These are phyloP conservation scores for Solanum aculeatissimum DNA, from an alignment of 305 asterid species.

Conservation along the genomic window DNA sequence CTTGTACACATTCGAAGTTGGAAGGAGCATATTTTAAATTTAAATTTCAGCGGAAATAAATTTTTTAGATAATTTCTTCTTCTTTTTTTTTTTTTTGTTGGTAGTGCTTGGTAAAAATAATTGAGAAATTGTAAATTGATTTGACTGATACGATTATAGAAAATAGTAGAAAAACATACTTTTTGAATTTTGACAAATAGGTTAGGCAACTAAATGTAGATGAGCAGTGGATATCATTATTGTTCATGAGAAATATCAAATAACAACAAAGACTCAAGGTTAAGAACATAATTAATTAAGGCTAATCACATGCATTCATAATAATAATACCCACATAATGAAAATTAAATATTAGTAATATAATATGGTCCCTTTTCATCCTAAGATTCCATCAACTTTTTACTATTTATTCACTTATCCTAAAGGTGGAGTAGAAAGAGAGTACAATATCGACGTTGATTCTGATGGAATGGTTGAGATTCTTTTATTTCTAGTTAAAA, in stretches of 20 bases:
- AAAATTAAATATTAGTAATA: neutral
- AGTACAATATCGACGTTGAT: neutral
- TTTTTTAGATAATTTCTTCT: neutral
- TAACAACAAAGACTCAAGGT: neutral
- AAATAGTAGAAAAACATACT: neutral
- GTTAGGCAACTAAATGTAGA: neutral
- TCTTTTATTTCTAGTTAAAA: fast-evolving
- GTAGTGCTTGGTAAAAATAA: neutral
- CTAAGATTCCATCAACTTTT: neutral
- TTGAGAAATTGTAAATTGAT: neutral
- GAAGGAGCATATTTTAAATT: no score
- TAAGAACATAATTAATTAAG: neutral
- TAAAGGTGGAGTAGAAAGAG: neutral
- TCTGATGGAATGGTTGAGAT: neutral
- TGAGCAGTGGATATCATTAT: neutral
- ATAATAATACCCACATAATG: neutral
- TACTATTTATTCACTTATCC: neutral
- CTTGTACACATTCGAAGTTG: no score
- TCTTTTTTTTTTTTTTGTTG: neutral
- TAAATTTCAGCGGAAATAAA: neutral
- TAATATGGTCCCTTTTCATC: neutral
- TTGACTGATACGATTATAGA: neutral
- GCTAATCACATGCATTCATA: neutral
- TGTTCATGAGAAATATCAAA: neutral
- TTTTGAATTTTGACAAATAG: neutral